Conservation (phyloP, 2,329 filamentous ascomycete species). For the Leptographium lundbergii region DNA sequence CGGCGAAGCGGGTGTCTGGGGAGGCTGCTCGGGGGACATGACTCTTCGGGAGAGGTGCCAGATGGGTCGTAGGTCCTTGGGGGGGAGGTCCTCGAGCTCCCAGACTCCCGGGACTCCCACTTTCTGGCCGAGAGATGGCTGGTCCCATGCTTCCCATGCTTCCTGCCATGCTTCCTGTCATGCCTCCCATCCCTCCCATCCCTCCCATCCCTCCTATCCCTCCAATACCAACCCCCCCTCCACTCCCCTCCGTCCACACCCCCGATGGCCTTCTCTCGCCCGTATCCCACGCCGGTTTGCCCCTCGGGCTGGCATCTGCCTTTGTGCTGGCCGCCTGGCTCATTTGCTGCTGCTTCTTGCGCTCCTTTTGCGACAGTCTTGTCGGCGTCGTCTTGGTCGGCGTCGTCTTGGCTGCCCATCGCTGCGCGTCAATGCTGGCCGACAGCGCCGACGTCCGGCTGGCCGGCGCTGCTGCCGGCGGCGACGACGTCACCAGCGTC, state of each 20-base stretch:
- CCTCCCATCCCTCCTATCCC: no score
- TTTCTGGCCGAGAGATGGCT: no score
- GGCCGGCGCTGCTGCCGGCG: conserved; percentile 4
- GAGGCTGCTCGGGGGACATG: conserved; percentile 35
- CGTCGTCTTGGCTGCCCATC: conserved; percentile 14
- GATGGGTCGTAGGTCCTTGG: not conserved
- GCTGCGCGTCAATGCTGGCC: conserved; percentile 5
- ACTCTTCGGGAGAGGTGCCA: conserved; percentile 27
- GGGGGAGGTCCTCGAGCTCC: no score
- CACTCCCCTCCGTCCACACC: no score
- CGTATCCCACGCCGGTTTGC: not conserved
- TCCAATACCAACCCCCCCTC: no score
- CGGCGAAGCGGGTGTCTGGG: conserved; percentile 50
- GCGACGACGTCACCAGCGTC: not conserved
- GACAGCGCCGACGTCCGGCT: conserved; percentile 9
- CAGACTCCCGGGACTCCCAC: no score
- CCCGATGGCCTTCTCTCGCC: conserved; percentile 13
- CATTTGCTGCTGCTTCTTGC: conserved; percentile 64
- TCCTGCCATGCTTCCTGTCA: no score
- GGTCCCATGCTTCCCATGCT: no score
- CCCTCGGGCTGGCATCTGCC: not conserved
- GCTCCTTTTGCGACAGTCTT: conserved; percentile 83
- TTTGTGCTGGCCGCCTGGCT: conserved; percentile 5
- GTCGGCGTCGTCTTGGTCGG: conserved; percentile 23
- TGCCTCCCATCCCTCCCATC: no score